Evolutionary conservation across 148 eudicot species (phyloP).

Genomic region (Vaccinium darrowii): DNA sequence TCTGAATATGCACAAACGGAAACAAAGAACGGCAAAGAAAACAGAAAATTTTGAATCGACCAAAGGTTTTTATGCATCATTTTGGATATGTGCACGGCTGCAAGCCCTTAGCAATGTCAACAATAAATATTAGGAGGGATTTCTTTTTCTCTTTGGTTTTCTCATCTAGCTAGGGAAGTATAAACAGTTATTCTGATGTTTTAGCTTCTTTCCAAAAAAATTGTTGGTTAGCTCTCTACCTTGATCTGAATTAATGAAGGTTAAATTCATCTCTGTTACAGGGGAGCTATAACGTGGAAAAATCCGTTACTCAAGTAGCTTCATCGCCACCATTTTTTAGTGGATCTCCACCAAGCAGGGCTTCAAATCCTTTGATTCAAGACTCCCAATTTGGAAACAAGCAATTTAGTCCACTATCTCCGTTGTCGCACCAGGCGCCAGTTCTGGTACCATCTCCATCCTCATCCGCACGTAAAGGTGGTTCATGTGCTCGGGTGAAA

Average conservation of each 20-base stretch:
- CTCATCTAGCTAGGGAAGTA: background rate
- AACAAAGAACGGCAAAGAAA: too few relatives aligned
- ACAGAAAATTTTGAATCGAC: too few relatives aligned
- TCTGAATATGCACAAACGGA: background rate
- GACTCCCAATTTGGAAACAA: conserved; percentile 47
- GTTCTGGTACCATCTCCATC: conserved; percentile 24
- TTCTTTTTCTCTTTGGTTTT: background rate
- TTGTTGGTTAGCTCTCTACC: background rate
- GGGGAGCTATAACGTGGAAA: conserved; percentile 39
- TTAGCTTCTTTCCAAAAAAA: background rate
- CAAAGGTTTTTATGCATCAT: too few relatives aligned
- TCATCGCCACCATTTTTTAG: conserved; percentile 64
- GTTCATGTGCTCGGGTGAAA: conserved; percentile 40
- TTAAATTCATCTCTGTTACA: conserved; percentile 12
- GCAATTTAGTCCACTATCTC: conserved; percentile 23
- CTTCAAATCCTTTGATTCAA: conserved; percentile 61
- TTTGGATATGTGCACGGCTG: background rate
- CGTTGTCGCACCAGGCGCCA: conserved; percentile 26
- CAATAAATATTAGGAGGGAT: background rate
- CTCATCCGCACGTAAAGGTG: conserved; percentile 39
- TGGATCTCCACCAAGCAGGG: conserved; percentile 77
- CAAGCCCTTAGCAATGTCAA: background rate
- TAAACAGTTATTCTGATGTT: background rate
- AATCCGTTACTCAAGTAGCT: conserved; percentile 34
- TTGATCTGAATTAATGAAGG: background rate